Evolutionary conservation across 257 asterid species (phyloP).

Genomic region (Plantago major): DNA sequence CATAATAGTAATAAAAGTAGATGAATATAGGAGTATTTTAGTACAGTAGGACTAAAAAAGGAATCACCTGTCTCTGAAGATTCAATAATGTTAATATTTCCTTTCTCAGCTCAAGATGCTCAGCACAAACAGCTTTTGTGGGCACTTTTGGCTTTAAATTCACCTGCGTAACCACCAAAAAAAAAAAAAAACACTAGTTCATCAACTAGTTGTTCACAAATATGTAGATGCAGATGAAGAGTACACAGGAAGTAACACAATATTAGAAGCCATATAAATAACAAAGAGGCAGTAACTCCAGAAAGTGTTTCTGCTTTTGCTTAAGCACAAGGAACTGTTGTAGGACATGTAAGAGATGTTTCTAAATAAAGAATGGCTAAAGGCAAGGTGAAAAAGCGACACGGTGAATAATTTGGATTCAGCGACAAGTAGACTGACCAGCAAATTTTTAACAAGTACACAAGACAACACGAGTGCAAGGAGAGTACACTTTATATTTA

Average conservation of each 20-base stretch:
- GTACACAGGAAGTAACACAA: background rate
- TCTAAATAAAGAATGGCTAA: background rate
- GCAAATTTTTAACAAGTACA: constrained; percentile 2
- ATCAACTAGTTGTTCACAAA: constrained; percentile 5
- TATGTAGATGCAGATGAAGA: no score
- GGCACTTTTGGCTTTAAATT: constrained; percentile 96
- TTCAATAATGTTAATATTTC: constrained; percentile 81
- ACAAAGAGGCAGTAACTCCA: background rate
- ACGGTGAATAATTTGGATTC: background rate
- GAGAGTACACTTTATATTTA: background rate
- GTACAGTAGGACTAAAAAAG: constrained; percentile 8
- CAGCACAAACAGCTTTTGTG: constrained; percentile 82
- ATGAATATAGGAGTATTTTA: background rate
- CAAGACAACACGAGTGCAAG: background rate
- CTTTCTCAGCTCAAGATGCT: constrained; percentile 95
- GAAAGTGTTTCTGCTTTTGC: no score
- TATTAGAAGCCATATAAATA: constrained; percentile 8
- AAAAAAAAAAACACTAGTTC: constrained; percentile 2
- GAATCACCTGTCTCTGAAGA: constrained; percentile 84
- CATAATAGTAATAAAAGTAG: no score
- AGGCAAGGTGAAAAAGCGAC: background rate
- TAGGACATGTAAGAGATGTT: background rate
- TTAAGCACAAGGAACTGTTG: background rate
- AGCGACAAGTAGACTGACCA: constrained; percentile 5
- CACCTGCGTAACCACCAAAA: constrained; percentile 43